phyloP scores from a whole-genome alignment of 2,329 filamentous ascomycete genomes.

The Tolypocladium capitatum region DNA sequence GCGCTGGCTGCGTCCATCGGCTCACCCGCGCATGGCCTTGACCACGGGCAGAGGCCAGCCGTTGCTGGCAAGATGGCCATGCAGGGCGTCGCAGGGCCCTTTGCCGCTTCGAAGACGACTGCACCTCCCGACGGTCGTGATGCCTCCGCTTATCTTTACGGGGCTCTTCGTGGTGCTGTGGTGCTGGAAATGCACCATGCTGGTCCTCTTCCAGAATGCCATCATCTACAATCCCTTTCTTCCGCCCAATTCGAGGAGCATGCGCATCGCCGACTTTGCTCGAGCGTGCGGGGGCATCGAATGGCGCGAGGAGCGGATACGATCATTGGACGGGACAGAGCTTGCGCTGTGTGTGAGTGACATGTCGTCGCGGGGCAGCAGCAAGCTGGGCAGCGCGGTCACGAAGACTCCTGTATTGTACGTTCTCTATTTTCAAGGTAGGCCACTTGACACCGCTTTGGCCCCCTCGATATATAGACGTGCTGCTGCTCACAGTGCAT shows the following conservation, averaged over 20 bases:
- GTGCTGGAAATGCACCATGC: slow-evolving; percentile 56
- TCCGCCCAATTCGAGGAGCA: slow-evolving; percentile 54
- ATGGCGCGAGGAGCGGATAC: slow-evolving; percentile 53
- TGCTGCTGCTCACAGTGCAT: background rate
- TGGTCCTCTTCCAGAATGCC: slow-evolving; percentile 66
- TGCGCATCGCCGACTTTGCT: slow-evolving; percentile 53
- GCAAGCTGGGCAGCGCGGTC: background rate
- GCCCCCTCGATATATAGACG: slow-evolving; percentile 1
- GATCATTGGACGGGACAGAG: slow-evolving; percentile 50
- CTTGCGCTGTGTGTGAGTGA: slow-evolving; percentile 46
- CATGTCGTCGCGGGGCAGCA: slow-evolving; percentile 9
- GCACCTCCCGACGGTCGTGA: slow-evolving; percentile 28
- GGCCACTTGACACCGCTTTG: slow-evolving; percentile 7
- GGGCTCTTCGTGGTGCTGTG: slow-evolving; percentile 54
- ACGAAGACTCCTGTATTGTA: slow-evolving; percentile 27
- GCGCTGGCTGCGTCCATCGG: background rate
- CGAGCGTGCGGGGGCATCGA: slow-evolving; percentile 43
- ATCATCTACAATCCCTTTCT: slow-evolving; percentile 72
- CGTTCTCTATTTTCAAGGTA: slow-evolving; percentile 44
- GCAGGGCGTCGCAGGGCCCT: background rate
- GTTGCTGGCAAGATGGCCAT: background rate
- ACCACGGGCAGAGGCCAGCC: background rate
- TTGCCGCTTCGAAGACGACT: slow-evolving; percentile 10
- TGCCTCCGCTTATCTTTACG: slow-evolving; percentile 53
- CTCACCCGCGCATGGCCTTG: background rate